These are phyloP conservation scores for Dunaliella primolecta DNA, from an alignment of 139 green algal genomes.

Conservation along the genomic window DNA sequence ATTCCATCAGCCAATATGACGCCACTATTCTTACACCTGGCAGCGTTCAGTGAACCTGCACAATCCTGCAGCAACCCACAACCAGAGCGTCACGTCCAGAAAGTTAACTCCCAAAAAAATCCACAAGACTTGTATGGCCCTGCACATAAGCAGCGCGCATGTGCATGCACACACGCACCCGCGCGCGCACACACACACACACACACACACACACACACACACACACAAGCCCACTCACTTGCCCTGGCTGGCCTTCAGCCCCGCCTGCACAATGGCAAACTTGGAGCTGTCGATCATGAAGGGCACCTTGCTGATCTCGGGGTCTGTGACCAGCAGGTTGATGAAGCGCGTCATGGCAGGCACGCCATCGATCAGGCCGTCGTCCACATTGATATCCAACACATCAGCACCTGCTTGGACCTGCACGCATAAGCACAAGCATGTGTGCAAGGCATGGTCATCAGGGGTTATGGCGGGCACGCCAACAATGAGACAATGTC, in stretches of 20 bases:
- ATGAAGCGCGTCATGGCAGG: conserved; percentile 94
- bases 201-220: too few species aligned
- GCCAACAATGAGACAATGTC: background rate
- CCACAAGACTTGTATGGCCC: background rate
- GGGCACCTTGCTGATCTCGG: conserved; percentile 88
- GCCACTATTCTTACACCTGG: too few species aligned
- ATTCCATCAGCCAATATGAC: too few species aligned
- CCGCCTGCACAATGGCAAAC: conserved; percentile 95
- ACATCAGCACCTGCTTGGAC: conserved; percentile 79
- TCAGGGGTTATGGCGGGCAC: background rate
- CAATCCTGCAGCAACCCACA: too few species aligned
- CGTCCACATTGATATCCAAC: conserved; percentile 99
- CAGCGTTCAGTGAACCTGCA: too few species aligned
- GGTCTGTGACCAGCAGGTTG: conserved; percentile 95
- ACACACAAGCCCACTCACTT: conserved; percentile 54
- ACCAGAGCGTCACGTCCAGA: too few species aligned
- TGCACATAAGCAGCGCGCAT: too few species aligned
- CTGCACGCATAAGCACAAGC: background rate
- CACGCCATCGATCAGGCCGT: conserved; percentile 94
- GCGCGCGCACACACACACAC: background rate
- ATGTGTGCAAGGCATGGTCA: background rate
- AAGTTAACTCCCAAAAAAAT: background rate
- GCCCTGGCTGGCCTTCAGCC: conserved; percentile 91
- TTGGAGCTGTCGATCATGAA: conserved; percentile 99
- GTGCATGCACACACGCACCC: too few species aligned